Evolutionary conservation across 2,329 filamentous ascomycete species (phyloP).

Genomic region (Cercospora sp.): DNA sequence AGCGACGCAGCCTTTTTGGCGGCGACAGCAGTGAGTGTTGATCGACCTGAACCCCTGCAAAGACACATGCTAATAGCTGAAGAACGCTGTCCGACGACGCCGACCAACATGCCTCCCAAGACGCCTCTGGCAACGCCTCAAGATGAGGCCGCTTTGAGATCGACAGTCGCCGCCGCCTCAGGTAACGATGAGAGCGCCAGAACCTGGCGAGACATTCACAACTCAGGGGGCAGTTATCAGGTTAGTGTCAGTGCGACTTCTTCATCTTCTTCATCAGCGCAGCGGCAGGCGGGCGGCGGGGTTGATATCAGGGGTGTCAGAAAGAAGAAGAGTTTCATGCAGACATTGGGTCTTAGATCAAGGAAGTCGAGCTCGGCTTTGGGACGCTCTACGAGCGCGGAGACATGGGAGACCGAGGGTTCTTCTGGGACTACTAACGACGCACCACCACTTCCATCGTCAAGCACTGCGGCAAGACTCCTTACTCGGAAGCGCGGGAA

Average conservation of each 20-base stretch:
- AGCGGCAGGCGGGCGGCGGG: background rate
- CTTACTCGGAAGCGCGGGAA: conserved; percentile 1
- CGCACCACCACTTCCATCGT: background rate
- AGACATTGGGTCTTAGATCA: conserved; percentile 5
- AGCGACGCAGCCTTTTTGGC: conserved; percentile 2
- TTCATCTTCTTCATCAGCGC: background rate
- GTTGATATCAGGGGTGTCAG: background rate
- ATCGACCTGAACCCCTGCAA: background rate
- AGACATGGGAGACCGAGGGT: conserved; percentile 10
- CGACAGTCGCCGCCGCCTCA: background rate
- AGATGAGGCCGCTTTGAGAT: conserved; percentile 5
- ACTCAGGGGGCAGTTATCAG: background rate
- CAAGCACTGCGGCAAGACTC: background rate
- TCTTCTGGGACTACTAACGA: background rate
- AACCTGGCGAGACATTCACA: background rate
- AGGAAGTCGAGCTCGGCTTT: conserved; percentile 7
- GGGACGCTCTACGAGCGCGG: background rate
- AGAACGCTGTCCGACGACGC: background rate
- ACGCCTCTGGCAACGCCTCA: background rate
- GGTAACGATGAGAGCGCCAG: background rate
- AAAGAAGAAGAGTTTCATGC: conserved; percentile 11
- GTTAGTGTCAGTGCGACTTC: background rate
- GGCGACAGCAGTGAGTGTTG: conserved; percentile 5
- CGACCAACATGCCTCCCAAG: background rate
- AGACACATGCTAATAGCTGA: background rate